Conservation (phyloP, 208 protist species). For the Leishmania tropica region DNA sequence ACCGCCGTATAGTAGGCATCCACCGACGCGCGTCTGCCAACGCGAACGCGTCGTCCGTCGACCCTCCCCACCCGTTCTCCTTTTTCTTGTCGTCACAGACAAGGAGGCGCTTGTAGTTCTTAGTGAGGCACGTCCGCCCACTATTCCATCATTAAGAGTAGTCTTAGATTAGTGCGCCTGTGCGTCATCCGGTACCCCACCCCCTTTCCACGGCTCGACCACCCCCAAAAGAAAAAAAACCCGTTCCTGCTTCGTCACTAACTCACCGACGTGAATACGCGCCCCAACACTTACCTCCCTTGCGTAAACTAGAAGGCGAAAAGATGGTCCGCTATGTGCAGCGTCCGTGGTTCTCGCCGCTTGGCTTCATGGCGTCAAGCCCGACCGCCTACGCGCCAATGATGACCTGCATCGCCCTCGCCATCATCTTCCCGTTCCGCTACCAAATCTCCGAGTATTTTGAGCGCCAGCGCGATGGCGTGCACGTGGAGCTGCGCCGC, state of each 20-base stretch:
- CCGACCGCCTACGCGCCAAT: constrained; percentile 67
- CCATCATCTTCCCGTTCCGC: constrained; percentile 65
- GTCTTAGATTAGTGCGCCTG: neutral
- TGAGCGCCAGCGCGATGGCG: constrained; percentile 78
- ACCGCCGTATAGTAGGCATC: neutral
- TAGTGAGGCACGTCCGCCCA: neutral
- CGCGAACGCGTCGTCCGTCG: too few species aligned
- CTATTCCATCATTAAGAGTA: neutral
- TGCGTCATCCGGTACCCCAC: neutral
- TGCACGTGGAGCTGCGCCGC: constrained; percentile 73
- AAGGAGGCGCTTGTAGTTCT: neutral
- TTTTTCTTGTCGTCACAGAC: neutral
- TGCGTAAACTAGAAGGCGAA: neutral
- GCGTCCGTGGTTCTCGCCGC: constrained; percentile 84
- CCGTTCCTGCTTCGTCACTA: neutral
- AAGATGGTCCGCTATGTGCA: constrained; percentile 86
- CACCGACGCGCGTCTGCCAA: too few species aligned
- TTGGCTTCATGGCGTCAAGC: constrained; percentile 81
- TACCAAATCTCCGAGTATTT: constrained; percentile 89
- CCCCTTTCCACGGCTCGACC: neutral
- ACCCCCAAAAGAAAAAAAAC: neutral
- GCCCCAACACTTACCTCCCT: neutral
- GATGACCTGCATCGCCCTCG: constrained; percentile 37
- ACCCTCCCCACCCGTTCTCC: too few species aligned
- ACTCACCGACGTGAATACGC: neutral